Evolutionary conservation across 306 rosid genomes (phyloP).

Genomic region (Vicia villosa): DNA sequence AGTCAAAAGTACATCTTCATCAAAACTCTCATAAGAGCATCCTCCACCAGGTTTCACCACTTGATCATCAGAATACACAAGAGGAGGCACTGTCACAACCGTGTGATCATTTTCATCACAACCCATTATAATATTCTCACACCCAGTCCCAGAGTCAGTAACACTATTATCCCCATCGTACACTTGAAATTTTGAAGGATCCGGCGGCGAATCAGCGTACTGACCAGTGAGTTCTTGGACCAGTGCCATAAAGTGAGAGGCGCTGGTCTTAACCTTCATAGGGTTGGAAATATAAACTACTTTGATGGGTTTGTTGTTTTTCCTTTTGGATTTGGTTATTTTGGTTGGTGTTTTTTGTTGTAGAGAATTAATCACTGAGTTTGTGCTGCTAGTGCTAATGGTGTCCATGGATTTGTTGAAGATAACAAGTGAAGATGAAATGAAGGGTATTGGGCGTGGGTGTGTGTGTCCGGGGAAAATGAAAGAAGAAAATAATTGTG

Average conservation of each 20-base stretch:
- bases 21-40: constrained; percentile 34
- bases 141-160: background rate
- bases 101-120: background rate
- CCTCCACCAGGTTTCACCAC: constrained; percentile 12
- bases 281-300: constrained; percentile 84
- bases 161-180: background rate
- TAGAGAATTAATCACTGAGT: constrained; percentile 17
- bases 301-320: constrained; percentile 44
- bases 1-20: constrained; percentile 48
- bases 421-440: background rate
- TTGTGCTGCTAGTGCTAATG: constrained; percentile 20
- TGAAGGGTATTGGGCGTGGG: background rate
- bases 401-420: constrained; percentile 37
- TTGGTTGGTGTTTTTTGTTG: constrained; percentile 43
- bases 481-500: constrained; percentile 7
- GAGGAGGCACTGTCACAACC: constrained; percentile 22
- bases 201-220: constrained; percentile 65
- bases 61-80: constrained; percentile 14
- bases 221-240: constrained; percentile 85
- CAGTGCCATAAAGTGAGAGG: constrained; percentile 58
- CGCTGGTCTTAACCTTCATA: constrained; percentile 64
- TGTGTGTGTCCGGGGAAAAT: background rate
- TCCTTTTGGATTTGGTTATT: constrained; percentile 36
- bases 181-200: constrained; percentile 42
- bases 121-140: background rate